These are phyloP conservation scores for Tetracladium marchalianum DNA, from an alignment of 495 filamentous ascomycete genomes.

Conservation along the genomic window DNA sequence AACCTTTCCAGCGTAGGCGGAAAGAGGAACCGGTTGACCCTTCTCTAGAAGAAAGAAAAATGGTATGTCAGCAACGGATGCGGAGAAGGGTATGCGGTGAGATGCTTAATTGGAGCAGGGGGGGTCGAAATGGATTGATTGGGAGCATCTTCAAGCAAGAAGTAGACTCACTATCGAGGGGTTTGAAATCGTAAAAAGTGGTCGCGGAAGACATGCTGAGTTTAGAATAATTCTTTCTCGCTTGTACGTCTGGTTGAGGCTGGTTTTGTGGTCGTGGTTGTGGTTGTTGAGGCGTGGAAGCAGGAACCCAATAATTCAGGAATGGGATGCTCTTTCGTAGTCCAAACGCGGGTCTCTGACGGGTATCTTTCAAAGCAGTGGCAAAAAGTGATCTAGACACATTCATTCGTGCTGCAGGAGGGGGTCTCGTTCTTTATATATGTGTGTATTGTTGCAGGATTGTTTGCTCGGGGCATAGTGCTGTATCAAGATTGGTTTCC, in stretches of 20 bases:
- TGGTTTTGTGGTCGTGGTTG: background rate
- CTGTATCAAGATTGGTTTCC: too few species aligned
- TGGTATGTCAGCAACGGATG: background rate
- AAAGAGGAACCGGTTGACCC: conserved; percentile 59
- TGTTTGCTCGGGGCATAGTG: too few species aligned
- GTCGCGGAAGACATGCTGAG: conserved; percentile 79
- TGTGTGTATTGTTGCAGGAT: too few species aligned
- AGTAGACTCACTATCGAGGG: conserved; percentile 58
- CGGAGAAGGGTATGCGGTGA: background rate
- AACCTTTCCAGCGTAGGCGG: conserved; percentile 73
- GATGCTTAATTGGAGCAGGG: background rate
- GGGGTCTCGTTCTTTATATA: background rate
- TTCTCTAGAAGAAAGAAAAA: conserved; percentile 45
- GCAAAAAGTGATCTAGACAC: conserved; percentile 4
- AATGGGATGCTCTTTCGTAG: conserved; percentile 4
- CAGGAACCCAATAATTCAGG: conserved; percentile 5
- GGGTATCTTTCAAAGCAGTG: conserved; percentile 9
- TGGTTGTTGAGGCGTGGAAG: background rate
- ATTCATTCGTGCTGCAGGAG: background rate
- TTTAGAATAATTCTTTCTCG: background rate
- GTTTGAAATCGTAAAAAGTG: conserved; percentile 84
- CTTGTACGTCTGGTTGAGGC: background rate
- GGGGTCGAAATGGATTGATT: conserved; percentile 16
- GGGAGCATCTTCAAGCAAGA: background rate
- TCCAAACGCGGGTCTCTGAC: conserved; percentile 4